Evolutionary conservation across 2,329 filamentous ascomycete species (phyloP).

Genomic region (Niveomyces coronatus): DNA sequence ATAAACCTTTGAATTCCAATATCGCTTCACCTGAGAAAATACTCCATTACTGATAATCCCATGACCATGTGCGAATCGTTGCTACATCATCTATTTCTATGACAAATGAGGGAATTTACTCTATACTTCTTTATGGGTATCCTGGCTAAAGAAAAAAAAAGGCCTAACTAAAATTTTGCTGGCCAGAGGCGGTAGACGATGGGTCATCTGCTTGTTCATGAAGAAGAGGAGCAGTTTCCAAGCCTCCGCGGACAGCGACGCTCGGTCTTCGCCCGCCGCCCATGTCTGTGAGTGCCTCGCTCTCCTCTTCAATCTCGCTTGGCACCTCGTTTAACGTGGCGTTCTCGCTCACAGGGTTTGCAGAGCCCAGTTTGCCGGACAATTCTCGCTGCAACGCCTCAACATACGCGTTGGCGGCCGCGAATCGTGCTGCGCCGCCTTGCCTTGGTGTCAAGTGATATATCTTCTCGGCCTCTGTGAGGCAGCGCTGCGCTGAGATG

Average conservation of each 20-base stretch:
- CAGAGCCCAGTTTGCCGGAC: constrained; percentile 33
- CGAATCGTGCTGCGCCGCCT: constrained; percentile 42
- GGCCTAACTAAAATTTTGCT: constrained; percentile 7
- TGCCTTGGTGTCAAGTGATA: constrained; percentile 41
- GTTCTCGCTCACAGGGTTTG: constrained; percentile 16
- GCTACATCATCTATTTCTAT: constrained; percentile 4
- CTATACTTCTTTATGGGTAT: neutral
- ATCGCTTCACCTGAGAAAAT: too few relatives aligned
- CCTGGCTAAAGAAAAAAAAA: neutral
- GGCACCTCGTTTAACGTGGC: constrained; percentile 25
- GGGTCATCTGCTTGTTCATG: constrained; percentile 1
- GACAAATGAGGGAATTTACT: neutral
- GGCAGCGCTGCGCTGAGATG: constrained; percentile 65
- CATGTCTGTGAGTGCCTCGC: constrained; percentile 40
- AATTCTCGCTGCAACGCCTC: constrained; percentile 39
- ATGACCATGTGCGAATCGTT: too few relatives aligned
- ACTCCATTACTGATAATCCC: too few relatives aligned
- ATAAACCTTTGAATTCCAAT: too few relatives aligned
- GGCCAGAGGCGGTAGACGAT: neutral
- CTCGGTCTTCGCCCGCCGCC: constrained; percentile 42
- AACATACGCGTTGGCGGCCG: constrained; percentile 41
- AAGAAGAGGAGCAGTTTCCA: constrained; percentile 37
- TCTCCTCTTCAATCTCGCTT: constrained; percentile 36
- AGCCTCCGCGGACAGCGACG: constrained; percentile 32
- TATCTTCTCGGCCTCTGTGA: constrained; percentile 55